Evolutionary conservation across 768 basidiomycete species (phyloP), one percentile per base, ranked within the genome.

Genomic region (Galerina marginata): DNA sequence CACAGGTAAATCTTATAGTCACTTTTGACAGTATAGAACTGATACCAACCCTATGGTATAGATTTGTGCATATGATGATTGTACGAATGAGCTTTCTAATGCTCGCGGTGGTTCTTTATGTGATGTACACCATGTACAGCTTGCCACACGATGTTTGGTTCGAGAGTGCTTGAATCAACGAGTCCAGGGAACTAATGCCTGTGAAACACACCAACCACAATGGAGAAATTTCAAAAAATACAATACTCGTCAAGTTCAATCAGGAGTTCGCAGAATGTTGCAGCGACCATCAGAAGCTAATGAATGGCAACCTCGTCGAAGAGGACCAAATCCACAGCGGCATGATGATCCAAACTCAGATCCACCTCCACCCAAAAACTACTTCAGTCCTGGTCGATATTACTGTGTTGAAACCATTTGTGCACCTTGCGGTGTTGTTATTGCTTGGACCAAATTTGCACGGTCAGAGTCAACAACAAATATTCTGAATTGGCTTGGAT

Each of bases 341-440:
- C 29, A 29, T 29, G 29, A 29, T 29, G 64, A 69, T 68, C 58
- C 69, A 62, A 44, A 62, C 53, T 54, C 45, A 14, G 40, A 61
- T 40, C 23, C 59, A 33, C 36, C 39, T 54, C 56, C 59, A 55
- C 11, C 38, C 15, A 25, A 53, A 58, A 61, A 69, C 55, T 69
- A 67, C 38, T 68, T 67, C 46, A 39, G 43, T 33, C 64, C 71
- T 25, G 16, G n/a, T 36, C 14, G 52, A 23, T 71, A 64, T 33
- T 72, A 72, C 56, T 72, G 72, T 62, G 64, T 73, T 53, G 72
- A 74, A 61, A 73, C 71, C 7, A 65, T 69, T 38, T 70, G 69
- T 72, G 66, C 68, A 51, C 68, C 69, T 29, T 72, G 69, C 67
- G 69, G 69, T 37, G 65, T 66, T 44, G 66, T 70, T 0, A 67